These are phyloP conservation scores for Microstroma glucosiphilum DNA, from an alignment of 1,284 basidiomycete genomes.

Conservation along the genomic window DNA sequence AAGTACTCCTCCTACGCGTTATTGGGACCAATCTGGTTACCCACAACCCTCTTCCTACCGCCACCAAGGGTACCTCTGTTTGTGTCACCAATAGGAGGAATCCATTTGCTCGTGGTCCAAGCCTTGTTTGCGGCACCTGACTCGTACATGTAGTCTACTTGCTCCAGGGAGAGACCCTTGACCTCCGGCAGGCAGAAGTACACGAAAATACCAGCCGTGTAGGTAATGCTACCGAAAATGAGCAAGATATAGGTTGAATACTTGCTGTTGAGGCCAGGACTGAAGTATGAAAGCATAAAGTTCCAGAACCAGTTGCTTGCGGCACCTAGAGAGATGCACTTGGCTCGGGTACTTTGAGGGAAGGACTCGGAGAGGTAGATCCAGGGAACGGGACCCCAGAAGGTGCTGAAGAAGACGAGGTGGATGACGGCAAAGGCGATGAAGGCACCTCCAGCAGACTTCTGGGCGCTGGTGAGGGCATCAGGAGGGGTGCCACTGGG, in stretches of 20 bases:
- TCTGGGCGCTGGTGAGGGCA: slow-evolving; percentile 32
- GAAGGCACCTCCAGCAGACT: slow-evolving; percentile 60
- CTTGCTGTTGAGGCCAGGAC: slow-evolving; percentile 61
- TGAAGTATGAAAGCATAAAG: slow-evolving; percentile 67
- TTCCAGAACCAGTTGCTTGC: slow-evolving; percentile 64
- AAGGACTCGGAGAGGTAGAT: slow-evolving; percentile 62
- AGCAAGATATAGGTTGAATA: slow-evolving; percentile 62
- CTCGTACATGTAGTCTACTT: slow-evolving; percentile 55
- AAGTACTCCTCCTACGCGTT: too few species aligned
- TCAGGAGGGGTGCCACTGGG: slow-evolving; percentile 56
- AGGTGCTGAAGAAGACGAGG: slow-evolving; percentile 65
- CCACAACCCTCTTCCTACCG: neutral
- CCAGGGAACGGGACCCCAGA: slow-evolving; percentile 68
- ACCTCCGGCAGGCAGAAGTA: slow-evolving; percentile 71
- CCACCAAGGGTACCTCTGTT: slow-evolving; percentile 3
- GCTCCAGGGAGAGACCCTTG: slow-evolving; percentile 67
- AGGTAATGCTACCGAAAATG: slow-evolving; percentile 63
- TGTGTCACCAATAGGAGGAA: slow-evolving; percentile 22
- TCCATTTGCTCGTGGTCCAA: slow-evolving; percentile 28
- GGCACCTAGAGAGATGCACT: slow-evolving; percentile 66
- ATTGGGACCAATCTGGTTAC: too few species aligned
- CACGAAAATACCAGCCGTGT: slow-evolving; percentile 50
- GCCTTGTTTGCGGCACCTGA: slow-evolving; percentile 16
- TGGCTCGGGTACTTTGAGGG: slow-evolving; percentile 69
- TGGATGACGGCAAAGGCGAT: slow-evolving; percentile 72